Evolutionary conservation across 139 green algal species (phyloP).

Genomic region (Pleodorina starrii): DNA sequence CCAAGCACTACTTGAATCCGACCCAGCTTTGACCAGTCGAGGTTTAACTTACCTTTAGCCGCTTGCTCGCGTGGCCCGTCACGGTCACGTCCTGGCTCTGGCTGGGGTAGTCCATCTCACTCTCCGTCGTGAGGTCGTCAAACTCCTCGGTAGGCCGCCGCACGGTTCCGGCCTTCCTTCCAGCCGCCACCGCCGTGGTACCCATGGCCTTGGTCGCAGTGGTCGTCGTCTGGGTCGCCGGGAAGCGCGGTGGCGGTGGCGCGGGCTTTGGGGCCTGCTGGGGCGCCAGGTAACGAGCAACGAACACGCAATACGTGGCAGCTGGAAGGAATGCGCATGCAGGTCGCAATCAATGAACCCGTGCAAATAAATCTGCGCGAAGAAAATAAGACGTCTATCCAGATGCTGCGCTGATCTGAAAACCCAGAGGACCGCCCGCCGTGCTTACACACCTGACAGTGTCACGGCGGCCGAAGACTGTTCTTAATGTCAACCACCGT

Average conservation of each 20-base stretch:
- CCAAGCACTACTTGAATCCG: neutral
- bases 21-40: neutral
- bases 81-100: constrained; percentile 40
- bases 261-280: neutral
- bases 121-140: constrained; percentile 7
- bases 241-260: neutral
- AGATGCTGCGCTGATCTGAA: too few relatives aligned
- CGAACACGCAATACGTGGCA: neutral
- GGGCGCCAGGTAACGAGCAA: neutral
- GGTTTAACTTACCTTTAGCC: constrained; percentile 17
- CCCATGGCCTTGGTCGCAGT: neutral
- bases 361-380: neutral
- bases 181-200: neutral
- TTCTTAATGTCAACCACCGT: too few relatives aligned
- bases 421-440: too few relatives aligned
- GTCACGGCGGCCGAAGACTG: too few relatives aligned
- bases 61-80: neutral
- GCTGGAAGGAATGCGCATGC: neutral
- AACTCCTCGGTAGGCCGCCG: constrained; percentile 15
- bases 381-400: neutral
- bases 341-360: neutral
- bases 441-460: too few relatives aligned
- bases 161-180: neutral
- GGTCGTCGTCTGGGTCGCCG: neutral
- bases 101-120: constrained; percentile 17